Evolutionary conservation across 805 yeast species (phyloP), one percentile per base, ranked within the genome.

Genomic region (Sugiyamaella mastotermitis): DNA sequence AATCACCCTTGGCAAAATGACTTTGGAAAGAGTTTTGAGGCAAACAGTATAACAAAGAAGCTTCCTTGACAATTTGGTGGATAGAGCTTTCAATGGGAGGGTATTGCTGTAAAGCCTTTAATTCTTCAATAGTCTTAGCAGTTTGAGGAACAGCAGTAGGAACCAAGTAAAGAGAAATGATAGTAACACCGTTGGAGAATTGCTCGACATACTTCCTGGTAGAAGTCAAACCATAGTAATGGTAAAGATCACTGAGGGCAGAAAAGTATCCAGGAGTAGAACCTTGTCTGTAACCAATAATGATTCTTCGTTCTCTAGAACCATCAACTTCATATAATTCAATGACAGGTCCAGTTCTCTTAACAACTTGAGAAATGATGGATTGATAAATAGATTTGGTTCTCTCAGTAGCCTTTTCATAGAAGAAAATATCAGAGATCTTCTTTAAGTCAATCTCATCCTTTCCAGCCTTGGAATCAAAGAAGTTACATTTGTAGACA

Each of bases 181-280:
- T 73, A 17, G 95, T 80, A 47, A 80, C 74, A 37, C 95, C 95
- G 57, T 88, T 86, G 49, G 88, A 71, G 59, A 90, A 92, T 59
- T 88, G 92, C 62, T 90, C 98, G 42, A 92, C 87, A 58, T 88
- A 92, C 65, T 87, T 87, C 61, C 96, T 77, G 35, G 92, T 78
- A 43, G 88, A 78, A 32, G 76, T 74, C 51, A 92, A 72, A 46
- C 86, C 83, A 64, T 90, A 90, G 69, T 86, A 92, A 58, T 82
- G 82, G 53, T 88, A 88, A 59, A 90, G 71, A 47, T 88, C 83
- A 35, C 85, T 74, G 45, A 90, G 71, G 15, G 97, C 94, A 24
- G 94, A 78, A 61, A 80, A 85, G 67, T 82, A 90, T 49, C 86
- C 80, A 33, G 92, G 81, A 9, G 97, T 80, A 18, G 94, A 70